Evolutionary conservation across 257 asterid genomes (phyloP), one percentile per base, ranked within the genome.

Genomic region (Paraleonurus japonicus): DNA sequence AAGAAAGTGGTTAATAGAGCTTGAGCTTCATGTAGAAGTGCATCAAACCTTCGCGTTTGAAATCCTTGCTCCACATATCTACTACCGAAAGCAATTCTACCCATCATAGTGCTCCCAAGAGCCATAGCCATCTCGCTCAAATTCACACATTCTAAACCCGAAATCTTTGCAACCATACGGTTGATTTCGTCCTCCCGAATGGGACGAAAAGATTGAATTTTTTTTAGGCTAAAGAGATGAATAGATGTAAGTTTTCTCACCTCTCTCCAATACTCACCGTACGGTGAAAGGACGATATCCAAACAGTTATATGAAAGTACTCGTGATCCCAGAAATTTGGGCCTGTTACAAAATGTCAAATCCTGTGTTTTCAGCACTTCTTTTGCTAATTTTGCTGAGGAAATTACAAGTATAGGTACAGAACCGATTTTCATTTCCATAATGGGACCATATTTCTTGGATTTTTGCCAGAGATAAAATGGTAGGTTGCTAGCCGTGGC

Each of bases 131-230:
- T 9, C 65, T 51, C 55, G 2, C 57, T 33, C 65, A 72, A 3
- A 22, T 72, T n/a, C 3, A 33, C 41, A 1, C 0, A 5, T 0
- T 4, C 4, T 1, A 5, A 33, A 0, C 22, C 47, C 59, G 61
- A 27, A 4, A 75, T 50, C 61, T 17, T 62, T 0, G 62, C 3
- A 0, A 78, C 23, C 79, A 78, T 43, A 0, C 32, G 72, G 13
- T 37, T 11, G 22, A 78, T 15, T 5, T 73, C 79, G 16, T 74
- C 73, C 5, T 69, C 76, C 0, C 79, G 76, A 4, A 59, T 6
- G 24, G 74, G 65, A 1, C 74, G 58, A 41, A 76, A 76, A 2
- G 74, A 58, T 30, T 58, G 74, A 22, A 19, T 8, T 32, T 71
- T 65, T 6, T 3, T 24, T 0, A 13, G 23, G 74, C 81, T 77